Evolutionary conservation across 768 basidiomycete species (phyloP), one percentile per base, ranked within the genome.

Genomic region (Macrolepiota fuliginosa): DNA sequence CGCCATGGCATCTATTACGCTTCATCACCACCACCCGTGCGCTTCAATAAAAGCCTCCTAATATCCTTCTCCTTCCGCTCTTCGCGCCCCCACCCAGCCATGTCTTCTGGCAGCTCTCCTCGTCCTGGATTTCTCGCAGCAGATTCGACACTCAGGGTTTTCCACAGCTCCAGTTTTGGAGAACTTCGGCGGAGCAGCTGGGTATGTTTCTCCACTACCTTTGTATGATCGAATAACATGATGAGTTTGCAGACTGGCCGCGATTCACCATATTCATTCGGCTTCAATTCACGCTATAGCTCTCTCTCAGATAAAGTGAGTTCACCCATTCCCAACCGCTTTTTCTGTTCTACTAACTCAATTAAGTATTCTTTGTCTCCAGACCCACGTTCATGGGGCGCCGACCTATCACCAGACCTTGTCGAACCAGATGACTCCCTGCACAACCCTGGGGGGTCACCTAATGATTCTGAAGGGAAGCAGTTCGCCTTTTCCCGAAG

Each of bases 401-500:
- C 82, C 22, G 81, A 83, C 67, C 68, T 89, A 42, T 83, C 80
- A 22, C 76, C 79, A 4, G 81, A 84, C 68, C 64, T 78, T 45
- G 74, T 81, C 24, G 90, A 92, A 64, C 70, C 83, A 5, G 90
- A 92, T 69, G 91, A 92, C 70, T 83, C 83, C 50, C 75, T 92
- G 19, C 90, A 92, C 70, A 83, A 90, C 63, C 90, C 90, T 29
- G 79, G 85, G 61, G 68, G 67, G 32, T 62, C 68, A 7, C 62
- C 65, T 35, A 67, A 65, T 65, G 69, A 72, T 19, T 68, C 69
- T 32, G 71, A 74, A 52, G 65, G 46, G 61, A 73, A 75, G 54
- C 78, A 74, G 17, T 74, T 81, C 61, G 73, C 81, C 55, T 79
- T 85, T 66, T 84, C 85, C 15, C 69, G 76, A 61, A 77, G 91